Evolutionary conservation across 2,329 filamentous ascomycete genomes (phyloP), one percentile per base, ranked within the genome.

Genomic region (Fusarium burgessii): DNA sequence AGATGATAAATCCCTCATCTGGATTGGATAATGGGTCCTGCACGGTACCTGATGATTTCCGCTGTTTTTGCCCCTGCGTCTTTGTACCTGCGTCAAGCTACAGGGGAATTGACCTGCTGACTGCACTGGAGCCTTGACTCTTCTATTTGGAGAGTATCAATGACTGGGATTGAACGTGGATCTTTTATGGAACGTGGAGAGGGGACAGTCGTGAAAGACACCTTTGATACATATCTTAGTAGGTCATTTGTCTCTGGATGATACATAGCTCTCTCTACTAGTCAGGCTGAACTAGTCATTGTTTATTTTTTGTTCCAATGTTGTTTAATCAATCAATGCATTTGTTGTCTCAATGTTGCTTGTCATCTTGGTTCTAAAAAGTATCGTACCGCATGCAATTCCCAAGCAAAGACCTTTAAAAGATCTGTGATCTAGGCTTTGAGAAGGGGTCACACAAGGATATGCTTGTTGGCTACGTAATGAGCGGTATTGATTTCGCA

Each of bases 11-110:
- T n/a, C n/a, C n/a, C n/a, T n/a, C n/a, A n/a, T n/a, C n/a, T n/a
- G n/a, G n/a, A n/a, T n/a, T n/a, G n/a, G n/a, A n/a, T n/a, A n/a
- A n/a, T n/a, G n/a, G n/a, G n/a, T 60, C 29, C 70, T 74, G 72
- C 70, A 74, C 38, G 58, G 60, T 60, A 62, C 62, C 59, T 73
- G 54, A 66, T 72, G 71, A 75, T 72, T 75, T 70, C 50, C 70
- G 47, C 67, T 62, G 65, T 64, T 58, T 62, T 59, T n/a, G 51
- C 65, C 64, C 55, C 65, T 65, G 50, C 60, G 66, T 63, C 38
- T 57, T 46, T 46, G 62, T 67, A 75, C 71, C 68, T 71, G 68
- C 68, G 68, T 71, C 40, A 46, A 71, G 51, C 58, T 60, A 23
- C 47, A 62, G 51, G 47, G 51, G 38, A 47, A 54, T 50, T 51